Percentiles rank a stretch among this genome's conserved stretches.
Evolutionary conservation across 768 basidiomycete species (phyloP).

Genomic region (Phaffia tasmanica): DNA sequence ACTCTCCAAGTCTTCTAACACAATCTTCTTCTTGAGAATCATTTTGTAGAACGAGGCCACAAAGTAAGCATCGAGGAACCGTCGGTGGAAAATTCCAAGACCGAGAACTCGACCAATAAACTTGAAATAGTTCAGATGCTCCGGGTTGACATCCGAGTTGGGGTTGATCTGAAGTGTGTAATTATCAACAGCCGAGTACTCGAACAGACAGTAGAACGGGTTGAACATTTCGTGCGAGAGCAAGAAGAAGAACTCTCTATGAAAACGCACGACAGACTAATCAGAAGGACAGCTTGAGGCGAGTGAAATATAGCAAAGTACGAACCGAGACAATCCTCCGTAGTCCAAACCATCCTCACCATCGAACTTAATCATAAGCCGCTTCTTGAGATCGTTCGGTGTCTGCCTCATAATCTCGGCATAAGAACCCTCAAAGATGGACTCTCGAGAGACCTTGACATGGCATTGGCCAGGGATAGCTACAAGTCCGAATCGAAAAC

Average conservation of each 20-base stretch:
- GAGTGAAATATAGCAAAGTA: conserved; percentile 12
- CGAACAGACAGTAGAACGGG: conserved; percentile 98
- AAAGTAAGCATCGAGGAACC: conserved; percentile 98
- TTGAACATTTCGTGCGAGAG: conserved; percentile 99
- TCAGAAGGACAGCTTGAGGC: neutral
- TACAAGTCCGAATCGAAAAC: too few species aligned
- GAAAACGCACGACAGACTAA: conserved; percentile 16
- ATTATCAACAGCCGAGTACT: conserved; percentile 99
- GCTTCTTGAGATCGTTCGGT: conserved; percentile 94
- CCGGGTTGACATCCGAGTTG: conserved; percentile 93
- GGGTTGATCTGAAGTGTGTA: conserved; percentile 99
- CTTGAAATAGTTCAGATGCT: conserved; percentile 99
- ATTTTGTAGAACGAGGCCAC: conserved; percentile 99
- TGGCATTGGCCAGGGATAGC: conserved; percentile 98
- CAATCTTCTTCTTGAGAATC: conserved; percentile 97
- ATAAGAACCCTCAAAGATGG: conserved; percentile 98
- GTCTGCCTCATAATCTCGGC: conserved; percentile 99
- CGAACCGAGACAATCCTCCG: conserved; percentile 87
- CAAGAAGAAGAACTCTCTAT: conserved; percentile 98
- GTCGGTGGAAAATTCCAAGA: conserved; percentile 95
- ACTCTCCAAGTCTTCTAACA: conserved; percentile 82
- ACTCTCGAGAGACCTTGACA: conserved; percentile 93
- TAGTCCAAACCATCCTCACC: conserved; percentile 99
- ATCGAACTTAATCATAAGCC: conserved; percentile 99
- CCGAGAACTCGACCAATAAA: conserved; percentile 95